Base-by-base conservation (phyloP, 2,329 filamentous ascomycete species). In the Penicillium rolfsii region DNA sequence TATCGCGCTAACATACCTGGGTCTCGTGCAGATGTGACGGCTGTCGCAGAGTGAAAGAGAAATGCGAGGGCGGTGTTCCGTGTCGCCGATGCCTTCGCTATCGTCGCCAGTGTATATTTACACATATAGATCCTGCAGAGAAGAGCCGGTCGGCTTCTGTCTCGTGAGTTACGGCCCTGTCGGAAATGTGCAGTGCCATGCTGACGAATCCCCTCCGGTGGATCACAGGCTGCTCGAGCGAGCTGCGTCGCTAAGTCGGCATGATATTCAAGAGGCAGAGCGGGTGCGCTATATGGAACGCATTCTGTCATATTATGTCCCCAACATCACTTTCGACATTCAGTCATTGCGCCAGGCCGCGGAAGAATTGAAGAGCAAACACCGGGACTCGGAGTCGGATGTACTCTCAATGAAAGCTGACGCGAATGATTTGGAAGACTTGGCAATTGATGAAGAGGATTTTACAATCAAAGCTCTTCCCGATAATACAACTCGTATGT, bases 41-140 rank as follows among this genome's bases (percentile, higher is more conserved):
- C 55, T 85, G 83, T 70, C 82, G 83, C 60, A 78, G 82, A 63
- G 78, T 83, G 59, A 85, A 85, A 68, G 83, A 85, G 70, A 84
- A 84, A 72, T 85, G 83, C 66, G 82, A 85, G 65, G 83, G 83
- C 50, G 83, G 83, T 53, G 76, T 83, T 19, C 83, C 83, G 1
- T 85, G 83, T 67, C 80, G 81, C 50, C 75, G 83, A 57, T 85
- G 83, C 67, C 75, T 80, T 59, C 81, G 81, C 60, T 80, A 84
- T 64, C 79, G 79, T 60, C 79, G 83, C 46, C 79, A 80, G 65
- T 85, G 83, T 70, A 76, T 81, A 60, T 84, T 84, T 64, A 77
- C 76, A 9, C 77, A 75, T 53, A 70, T 74, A 36, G 75, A 77
- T 49, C 72, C 72, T 46, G 67, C 63, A 46, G 74, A 75, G 60